Conservation (phyloP, 1,284 basidiomycete species). For the Malassezia furfur region DNA sequence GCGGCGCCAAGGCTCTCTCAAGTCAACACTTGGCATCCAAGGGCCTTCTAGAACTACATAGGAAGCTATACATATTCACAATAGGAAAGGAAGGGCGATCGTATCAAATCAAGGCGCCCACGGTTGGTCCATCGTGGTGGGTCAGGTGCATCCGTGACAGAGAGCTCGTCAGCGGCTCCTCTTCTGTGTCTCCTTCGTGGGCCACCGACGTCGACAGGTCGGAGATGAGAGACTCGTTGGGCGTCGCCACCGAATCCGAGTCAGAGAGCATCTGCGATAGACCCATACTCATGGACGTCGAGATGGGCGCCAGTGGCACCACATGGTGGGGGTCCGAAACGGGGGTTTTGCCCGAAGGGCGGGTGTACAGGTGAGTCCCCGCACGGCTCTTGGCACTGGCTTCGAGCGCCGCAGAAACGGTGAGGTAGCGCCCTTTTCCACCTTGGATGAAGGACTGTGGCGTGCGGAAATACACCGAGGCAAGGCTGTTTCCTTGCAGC, state of each 20-base stretch:
- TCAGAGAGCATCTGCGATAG: background rate
- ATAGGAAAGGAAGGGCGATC: background rate
- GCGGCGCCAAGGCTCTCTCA: no score
- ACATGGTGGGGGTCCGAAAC: background rate
- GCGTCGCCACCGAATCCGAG: background rate
- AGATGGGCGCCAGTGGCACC: background rate
- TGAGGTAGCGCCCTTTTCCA: constrained; percentile 32
- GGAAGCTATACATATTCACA: no score
- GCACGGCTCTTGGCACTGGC: constrained; percentile 30
- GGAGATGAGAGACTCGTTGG: background rate
- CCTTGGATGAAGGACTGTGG: constrained; percentile 40
- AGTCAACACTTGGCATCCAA: no score
- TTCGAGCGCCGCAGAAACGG: constrained; percentile 34
- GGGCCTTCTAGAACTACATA: no score
- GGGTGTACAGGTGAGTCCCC: constrained; percentile 27
- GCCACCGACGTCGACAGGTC: background rate
- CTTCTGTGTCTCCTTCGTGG: background rate
- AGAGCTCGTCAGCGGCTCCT: background rate
- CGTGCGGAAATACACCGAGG: constrained; percentile 37
- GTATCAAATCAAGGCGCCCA: background rate
- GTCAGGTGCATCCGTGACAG: background rate
- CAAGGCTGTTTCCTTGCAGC: constrained; percentile 37
- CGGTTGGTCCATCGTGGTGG: background rate
- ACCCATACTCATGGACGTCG: background rate
- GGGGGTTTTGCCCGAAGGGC: background rate